These are phyloP conservation scores for Yamadazyma membranifaciens DNA, from an alignment of 1,139 yeast genomes.

Conservation along the genomic window DNA sequence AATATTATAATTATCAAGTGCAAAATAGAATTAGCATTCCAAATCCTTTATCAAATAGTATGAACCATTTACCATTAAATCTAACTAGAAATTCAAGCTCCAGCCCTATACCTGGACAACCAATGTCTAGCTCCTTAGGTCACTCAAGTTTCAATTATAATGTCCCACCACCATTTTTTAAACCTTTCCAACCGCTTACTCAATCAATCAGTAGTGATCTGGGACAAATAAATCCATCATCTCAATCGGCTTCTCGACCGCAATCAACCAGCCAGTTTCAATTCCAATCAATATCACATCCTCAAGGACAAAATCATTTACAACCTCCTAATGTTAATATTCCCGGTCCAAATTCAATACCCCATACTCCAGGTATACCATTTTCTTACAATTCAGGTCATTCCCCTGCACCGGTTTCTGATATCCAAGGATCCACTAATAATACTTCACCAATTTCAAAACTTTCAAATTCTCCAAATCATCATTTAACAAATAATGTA, in stretches of 20 bases:
- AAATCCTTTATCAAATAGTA: neutral
- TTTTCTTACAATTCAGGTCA: neutral
- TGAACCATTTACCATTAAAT: conserved; percentile 2
- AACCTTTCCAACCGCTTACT: neutral
- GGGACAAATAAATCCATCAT: neutral
- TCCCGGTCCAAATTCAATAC: conserved; percentile 1
- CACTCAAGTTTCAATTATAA: neutral
- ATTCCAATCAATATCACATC: neutral
- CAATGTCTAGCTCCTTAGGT: neutral
- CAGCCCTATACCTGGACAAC: conserved; percentile 4
- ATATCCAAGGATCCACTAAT: conserved; percentile 9
- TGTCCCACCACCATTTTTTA: neutral
- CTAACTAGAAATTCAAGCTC: conserved; percentile 1
- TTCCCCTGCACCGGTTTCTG: conserved; percentile 2
- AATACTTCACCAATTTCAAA: conserved; percentile 14
- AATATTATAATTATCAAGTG: neutral
- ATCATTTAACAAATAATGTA: neutral
- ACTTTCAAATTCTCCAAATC: conserved; percentile 9
- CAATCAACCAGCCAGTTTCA: neutral
- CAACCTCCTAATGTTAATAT: neutral
- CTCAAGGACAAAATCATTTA: neutral
- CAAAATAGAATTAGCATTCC: neutral
- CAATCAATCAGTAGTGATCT: too few relatives aligned
- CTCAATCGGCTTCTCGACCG: neutral
- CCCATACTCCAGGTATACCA: neutral